Base-by-base conservation (phyloP, 2,329 filamentous ascomycete species). In the Fusarium algeriense region DNA sequence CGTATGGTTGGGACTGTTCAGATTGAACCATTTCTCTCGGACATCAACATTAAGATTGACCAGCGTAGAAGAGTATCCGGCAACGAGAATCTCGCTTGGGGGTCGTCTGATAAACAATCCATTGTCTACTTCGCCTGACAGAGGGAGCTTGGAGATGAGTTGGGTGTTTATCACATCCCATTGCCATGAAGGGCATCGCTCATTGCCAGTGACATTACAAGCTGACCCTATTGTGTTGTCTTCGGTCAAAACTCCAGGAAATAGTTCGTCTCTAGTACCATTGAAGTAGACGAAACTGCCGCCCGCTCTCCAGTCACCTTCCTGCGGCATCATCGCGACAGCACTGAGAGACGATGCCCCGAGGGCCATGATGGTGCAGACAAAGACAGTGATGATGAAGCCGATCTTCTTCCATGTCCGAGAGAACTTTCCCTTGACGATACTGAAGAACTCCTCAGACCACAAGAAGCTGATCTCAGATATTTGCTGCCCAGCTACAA, bases 261-360 rank as follows among this genome's bases (percentile, higher is more conserved):
- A 74, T 7, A 74, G 45, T 3, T 70, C 60, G 2, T 67, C 71
- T 3, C 53, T 40, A 1, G 71, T 74, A 3, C 66, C 53, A 10
- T 74, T 72, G 17, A 63, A 57, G 54, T 68, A 74, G 15, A 74
- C 54, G 7, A 70, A 55, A 34, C 71, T 70, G 17, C 71, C 71
- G 3, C 71, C 69, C 2, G 71, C 68, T 48, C 38, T 44, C 71
- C 71, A 74, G 8, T 72, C 69, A 2, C 63, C 71, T 14, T 74
- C 71, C 9, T 74, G 71, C 0, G 71, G 71, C 69, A 72, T 74
- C 71, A 74, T 74, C 13, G 72, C 71, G 19, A 68, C 63, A 7
- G 71, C 71, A 15, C 71, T 74, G 7, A 74, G 68, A 5, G 71
- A 74, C 10, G 71, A 72, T 3, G 71, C 71, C 0, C 65, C 71